Evolutionary conservation across 1,139 yeast genomes (phyloP).

Genomic region (Oligophagozyma castellii): DNA sequence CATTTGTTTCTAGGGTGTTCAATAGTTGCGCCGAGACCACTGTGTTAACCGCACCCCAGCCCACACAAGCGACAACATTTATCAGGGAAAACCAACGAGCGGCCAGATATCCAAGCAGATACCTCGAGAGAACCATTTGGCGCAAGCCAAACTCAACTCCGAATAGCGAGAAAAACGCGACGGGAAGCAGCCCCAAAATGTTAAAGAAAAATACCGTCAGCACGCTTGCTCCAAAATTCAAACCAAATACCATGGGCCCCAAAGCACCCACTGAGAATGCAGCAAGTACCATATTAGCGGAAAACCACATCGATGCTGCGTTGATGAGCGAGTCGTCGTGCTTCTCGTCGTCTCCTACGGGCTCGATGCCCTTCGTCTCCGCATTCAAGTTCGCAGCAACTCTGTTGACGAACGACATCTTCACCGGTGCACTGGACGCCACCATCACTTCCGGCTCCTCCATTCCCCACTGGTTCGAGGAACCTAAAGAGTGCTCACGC

Average conservation of each 20-base stretch:
- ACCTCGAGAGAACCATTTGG: conserved; percentile 74
- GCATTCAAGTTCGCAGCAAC: conserved; percentile 28
- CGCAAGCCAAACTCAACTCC: conserved; percentile 80
- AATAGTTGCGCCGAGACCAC: conserved; percentile 80
- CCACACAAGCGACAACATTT: conserved; percentile 76
- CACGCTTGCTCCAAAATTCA: conserved; percentile 56
- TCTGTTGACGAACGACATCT: conserved; percentile 21
- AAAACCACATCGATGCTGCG: conserved; percentile 84
- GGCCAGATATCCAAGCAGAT: conserved; percentile 58
- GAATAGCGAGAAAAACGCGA: conserved; percentile 67
- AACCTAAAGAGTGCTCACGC: no score
- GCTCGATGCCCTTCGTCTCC: conserved; percentile 35
- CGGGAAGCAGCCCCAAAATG: conserved; percentile 57
- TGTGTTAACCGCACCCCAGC: conserved; percentile 94
- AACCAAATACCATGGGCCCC: conserved; percentile 38
- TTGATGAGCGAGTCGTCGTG: conserved; percentile 43
- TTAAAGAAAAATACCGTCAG: conserved; percentile 57
- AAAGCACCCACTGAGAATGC: conserved; percentile 71
- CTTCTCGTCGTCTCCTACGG: conserved; percentile 32
- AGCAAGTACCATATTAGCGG: conserved; percentile 81
- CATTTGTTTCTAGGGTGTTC: conserved; percentile 50
- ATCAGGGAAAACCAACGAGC: conserved; percentile 66
- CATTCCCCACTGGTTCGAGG: no score
- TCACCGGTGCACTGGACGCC: conserved; percentile 8
- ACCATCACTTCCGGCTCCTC: no score